Evolutionary conservation across 495 filamentous ascomycete species (phyloP).

Genomic region (Chaetomidium leptoderma): DNA sequence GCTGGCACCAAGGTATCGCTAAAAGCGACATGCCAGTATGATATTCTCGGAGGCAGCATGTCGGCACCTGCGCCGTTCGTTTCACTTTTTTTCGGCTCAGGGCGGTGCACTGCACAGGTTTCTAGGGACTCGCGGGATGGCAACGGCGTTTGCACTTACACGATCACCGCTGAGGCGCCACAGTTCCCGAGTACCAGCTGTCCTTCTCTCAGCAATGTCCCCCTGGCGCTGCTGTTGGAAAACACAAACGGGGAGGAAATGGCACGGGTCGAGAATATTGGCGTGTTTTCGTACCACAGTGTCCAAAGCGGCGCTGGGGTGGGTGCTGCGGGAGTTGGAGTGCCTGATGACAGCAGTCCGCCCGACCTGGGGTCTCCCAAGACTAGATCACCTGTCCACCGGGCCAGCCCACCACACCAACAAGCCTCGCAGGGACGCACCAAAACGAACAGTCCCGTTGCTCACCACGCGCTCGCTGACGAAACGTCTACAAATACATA

Average conservation of each 20-base stretch:
- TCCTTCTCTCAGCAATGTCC: slow-evolving; percentile 59
- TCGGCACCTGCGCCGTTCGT: slow-evolving; percentile 53
- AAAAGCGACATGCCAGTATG: slow-evolving; percentile 68
- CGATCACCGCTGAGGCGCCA: slow-evolving; percentile 69
- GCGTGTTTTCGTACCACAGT: slow-evolving; percentile 67
- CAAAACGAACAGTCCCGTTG: slow-evolving; percentile 28
- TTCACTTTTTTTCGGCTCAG: slow-evolving; percentile 69
- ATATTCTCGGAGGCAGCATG: slow-evolving; percentile 48
- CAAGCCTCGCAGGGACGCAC: slow-evolving; percentile 26
- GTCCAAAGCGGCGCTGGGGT: slow-evolving; percentile 33
- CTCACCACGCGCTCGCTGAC: slow-evolving; percentile 29
- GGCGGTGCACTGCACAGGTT: slow-evolving; percentile 60
- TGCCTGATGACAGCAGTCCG: slow-evolving; percentile 36
- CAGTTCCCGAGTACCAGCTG: slow-evolving; percentile 62
- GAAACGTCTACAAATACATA: slow-evolving; percentile 46
- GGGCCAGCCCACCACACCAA: slow-evolving; percentile 38
- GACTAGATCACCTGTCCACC: slow-evolving; percentile 43
- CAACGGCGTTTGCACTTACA: slow-evolving; percentile 59
- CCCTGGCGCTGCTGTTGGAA: slow-evolving; percentile 68
- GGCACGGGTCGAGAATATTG: slow-evolving; percentile 59
- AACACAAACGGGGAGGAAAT: slow-evolving; percentile 58
- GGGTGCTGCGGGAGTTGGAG: slow-evolving; percentile 24
- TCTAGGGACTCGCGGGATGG: slow-evolving; percentile 57
- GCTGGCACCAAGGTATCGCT: slow-evolving; percentile 67
- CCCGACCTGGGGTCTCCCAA: slow-evolving; percentile 46